Conservation (phyloP, 495 filamentous ascomycete genomes). For the Halenospora varia region DNA sequence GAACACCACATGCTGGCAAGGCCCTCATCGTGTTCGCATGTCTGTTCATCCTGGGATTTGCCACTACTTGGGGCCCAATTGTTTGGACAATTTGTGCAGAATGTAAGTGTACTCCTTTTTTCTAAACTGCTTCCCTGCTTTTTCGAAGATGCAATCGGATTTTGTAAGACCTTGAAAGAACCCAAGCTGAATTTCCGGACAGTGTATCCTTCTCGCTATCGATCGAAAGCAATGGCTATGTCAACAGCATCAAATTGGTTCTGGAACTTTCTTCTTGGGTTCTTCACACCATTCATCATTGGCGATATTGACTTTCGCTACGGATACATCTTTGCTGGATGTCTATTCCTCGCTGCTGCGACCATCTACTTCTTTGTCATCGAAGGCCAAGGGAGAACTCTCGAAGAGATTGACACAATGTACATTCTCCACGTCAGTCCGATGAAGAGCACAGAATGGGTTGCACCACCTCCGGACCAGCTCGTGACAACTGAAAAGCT, state of each 20-base stretch:
- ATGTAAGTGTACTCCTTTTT: constrained; percentile 63
- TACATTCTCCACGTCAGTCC: constrained; percentile 68
- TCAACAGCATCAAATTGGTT: constrained; percentile 38
- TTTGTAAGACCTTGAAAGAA: too few species aligned
- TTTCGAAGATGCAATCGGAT: constrained; percentile 77
- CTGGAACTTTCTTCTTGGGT: constrained; percentile 71
- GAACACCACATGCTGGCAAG: constrained; percentile 51
- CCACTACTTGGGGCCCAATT: constrained; percentile 79
- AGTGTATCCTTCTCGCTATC: constrained; percentile 33
- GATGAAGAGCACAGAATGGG: constrained; percentile 61
- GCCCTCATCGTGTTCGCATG: constrained; percentile 79
- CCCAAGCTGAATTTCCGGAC: too few species aligned
- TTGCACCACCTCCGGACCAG: constrained; percentile 28
- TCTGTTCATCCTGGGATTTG: constrained; percentile 61
- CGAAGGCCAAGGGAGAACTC: constrained; percentile 62
- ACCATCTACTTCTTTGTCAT: constrained; percentile 74
- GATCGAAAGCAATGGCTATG: constrained; percentile 26
- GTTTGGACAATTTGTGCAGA: constrained; percentile 77
- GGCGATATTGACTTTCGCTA: constrained; percentile 65
- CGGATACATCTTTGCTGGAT: constrained; percentile 74
- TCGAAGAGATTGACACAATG: constrained; percentile 80
- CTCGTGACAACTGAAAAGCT: constrained; percentile 15
- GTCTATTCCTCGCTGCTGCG: constrained; percentile 55
- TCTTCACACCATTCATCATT: constrained; percentile 77
- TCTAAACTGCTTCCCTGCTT: constrained; percentile 71